Conservation (phyloP, 768 basidiomycete genomes). For the Neoboletus brunneissimus region DNA sequence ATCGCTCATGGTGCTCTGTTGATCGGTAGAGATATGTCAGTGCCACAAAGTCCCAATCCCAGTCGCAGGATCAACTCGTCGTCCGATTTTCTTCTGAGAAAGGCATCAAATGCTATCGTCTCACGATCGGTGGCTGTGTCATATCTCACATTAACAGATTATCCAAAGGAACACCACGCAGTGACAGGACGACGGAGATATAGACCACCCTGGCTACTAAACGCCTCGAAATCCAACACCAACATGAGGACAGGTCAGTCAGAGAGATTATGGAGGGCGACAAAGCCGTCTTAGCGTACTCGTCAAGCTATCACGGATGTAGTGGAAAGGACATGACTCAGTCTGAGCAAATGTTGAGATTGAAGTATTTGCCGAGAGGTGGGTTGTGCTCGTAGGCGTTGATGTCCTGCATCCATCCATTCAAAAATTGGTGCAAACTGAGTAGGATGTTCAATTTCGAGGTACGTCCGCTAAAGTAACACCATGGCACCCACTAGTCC, state of each 20-base stretch:
- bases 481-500: constrained; percentile 84
- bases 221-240: neutral
- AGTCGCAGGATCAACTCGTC: neutral
- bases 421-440: constrained; percentile 67
- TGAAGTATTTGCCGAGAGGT: constrained; percentile 64
- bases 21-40: constrained; percentile 1
- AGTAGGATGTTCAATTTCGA: neutral
- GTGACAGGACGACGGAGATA: neutral
- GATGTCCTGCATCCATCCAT: constrained; percentile 66
- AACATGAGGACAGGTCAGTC: neutral
- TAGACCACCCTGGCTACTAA: neutral
- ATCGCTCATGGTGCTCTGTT: constrained; percentile 20
- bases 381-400: constrained; percentile 45
- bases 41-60: neutral
- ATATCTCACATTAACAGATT: neutral
- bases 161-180: neutral
- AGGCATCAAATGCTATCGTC: constrained; percentile 16
- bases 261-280: neutral
- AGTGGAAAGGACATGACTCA: neutral
- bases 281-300: neutral
- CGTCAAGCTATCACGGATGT: neutral
- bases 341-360: constrained; percentile 43
- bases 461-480: neutral
- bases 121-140: constrained; percentile 33
- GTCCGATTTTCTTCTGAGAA: constrained; percentile 9